Base-by-base conservation (phyloP, 2,329 filamentous ascomycete genomes). In the Sclerotinia sclerotiorum region DNA sequence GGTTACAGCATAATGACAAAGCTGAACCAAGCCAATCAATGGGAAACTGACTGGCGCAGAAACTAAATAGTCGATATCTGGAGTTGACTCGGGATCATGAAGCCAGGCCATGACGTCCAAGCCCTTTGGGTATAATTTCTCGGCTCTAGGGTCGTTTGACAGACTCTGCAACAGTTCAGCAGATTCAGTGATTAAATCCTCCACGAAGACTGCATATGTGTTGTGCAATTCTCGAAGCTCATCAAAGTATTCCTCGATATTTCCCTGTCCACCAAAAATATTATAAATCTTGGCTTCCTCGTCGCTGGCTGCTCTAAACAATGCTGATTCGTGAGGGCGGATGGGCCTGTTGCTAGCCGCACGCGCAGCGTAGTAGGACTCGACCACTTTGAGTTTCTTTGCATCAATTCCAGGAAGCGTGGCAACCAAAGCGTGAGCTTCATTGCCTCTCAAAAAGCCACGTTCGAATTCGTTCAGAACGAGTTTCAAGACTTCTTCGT, bases 171-270 rank as follows among this genome's bases (percentile, higher is more conserved):
- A 86, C 67, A 97, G 88, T 77, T 96, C 90, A 19, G 95, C 94
- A 10, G 93, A 90, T 32, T 88, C 86, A 39, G 86, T 85, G 76
- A 99, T 86, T 72, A 98, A 88, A 73, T 96, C 93, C 74, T 92
- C 90, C 6, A 97, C 88, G 74, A 99, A 96, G 39, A 91, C 91
- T 17, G 92, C 90, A 81, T 99, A 99, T 69, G 94, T 97, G 75
- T 85, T 88, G 83, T 94, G 94, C 69, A 98, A 87, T 79, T 97
- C 91, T 68, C 95, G 89, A 71, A 99, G 87, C 83, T 99, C 95
- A 74, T 99, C 94, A 77, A 99, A 99, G 82, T 99, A 99, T 82
- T 99, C 96, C 81, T 99, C 94, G 72, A 99, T 98, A 80, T 99
- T 99, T 75, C 95, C 95, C 80, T 99, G 95, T 8, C 95, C 95